These are phyloP conservation scores for Cyclotella atomus DNA, from an alignment of 108 stramenopile genomes.

Conservation along the genomic window DNA sequence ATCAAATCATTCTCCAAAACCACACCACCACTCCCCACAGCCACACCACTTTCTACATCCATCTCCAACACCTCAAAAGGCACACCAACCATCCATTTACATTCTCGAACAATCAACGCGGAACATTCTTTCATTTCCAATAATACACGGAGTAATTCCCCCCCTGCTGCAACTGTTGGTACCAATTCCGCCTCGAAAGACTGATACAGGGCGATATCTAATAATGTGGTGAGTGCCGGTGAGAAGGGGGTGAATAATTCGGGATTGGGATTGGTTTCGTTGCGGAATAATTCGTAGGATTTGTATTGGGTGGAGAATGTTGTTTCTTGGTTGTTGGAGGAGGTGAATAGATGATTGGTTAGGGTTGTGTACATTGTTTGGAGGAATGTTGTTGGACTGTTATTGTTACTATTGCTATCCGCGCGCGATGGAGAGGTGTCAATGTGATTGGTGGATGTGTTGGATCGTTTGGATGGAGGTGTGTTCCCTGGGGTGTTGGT, in stretches of 20 bases:
- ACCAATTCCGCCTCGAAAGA: constrained; percentile 77
- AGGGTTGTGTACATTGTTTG: too few species aligned
- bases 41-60: constrained; percentile 7
- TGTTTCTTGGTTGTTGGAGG: background rate
- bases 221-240: constrained; percentile 76
- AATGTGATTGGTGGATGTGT: background rate
- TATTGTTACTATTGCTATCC: too few species aligned
- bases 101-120: constrained; percentile 38
- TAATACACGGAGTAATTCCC: constrained; percentile 51
- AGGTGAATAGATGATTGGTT: background rate
- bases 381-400: too few species aligned
- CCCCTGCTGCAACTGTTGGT: constrained; percentile 64
- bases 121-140: constrained; percentile 43
- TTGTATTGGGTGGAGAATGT: background rate
- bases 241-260: constrained; percentile 18
- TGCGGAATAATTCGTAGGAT: background rate
- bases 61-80: constrained; percentile 18
- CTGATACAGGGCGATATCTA: constrained; percentile 79
- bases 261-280: background rate
- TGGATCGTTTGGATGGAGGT: constrained; percentile 1
- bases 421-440: background rate
- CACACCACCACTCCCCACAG: constrained; percentile 1
- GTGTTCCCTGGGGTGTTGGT: background rate
- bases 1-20: background rate
- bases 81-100: constrained; percentile 38